These are phyloP conservation scores for Aurantiochytrium sp. DNA, from an alignment of 108 stramenopile genomes.

Conservation along the genomic window DNA sequence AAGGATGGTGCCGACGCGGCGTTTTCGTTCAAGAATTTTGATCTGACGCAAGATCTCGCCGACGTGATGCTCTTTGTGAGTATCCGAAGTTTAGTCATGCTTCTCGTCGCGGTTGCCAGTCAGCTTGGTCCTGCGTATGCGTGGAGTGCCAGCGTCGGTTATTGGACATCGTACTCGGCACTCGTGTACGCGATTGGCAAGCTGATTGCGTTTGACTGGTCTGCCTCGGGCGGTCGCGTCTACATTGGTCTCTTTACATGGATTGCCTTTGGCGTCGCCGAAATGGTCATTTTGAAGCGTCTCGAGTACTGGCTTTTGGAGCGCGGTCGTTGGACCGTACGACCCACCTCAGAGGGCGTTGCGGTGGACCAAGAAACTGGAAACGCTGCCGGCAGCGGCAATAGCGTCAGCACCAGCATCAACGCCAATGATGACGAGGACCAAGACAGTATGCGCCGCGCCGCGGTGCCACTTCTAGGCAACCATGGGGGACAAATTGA, in stretches of 20 bases:
- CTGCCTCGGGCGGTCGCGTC: not conserved
- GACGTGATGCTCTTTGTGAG: not conserved
- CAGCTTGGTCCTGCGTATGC: not conserved
- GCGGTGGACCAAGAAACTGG: not conserved
- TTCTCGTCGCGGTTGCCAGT: not conserved
- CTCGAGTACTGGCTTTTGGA: not conserved
- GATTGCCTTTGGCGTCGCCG: not conserved
- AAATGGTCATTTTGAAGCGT: not conserved
- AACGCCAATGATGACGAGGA: not conserved
- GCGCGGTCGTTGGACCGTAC: not conserved
- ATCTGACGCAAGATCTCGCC: not conserved
- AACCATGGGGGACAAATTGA: not conserved
- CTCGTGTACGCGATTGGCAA: slow-evolving; percentile 6
- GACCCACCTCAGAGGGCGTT: not conserved
- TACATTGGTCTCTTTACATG: not conserved
- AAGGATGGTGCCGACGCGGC: not conserved
- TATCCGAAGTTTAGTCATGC: not conserved
- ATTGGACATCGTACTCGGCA: not conserved
- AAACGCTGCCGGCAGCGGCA: not conserved
- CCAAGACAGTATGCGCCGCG: not conserved
- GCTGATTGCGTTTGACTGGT: not conserved
- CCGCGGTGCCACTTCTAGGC: not conserved
- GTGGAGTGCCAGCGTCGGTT: not conserved
- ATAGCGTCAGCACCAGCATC: not conserved
- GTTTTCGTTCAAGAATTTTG: not conserved